Evolutionary conservation across 139 green algal genomes (phyloP).

Genomic region (Raphidocelis subcapitata): DNA sequence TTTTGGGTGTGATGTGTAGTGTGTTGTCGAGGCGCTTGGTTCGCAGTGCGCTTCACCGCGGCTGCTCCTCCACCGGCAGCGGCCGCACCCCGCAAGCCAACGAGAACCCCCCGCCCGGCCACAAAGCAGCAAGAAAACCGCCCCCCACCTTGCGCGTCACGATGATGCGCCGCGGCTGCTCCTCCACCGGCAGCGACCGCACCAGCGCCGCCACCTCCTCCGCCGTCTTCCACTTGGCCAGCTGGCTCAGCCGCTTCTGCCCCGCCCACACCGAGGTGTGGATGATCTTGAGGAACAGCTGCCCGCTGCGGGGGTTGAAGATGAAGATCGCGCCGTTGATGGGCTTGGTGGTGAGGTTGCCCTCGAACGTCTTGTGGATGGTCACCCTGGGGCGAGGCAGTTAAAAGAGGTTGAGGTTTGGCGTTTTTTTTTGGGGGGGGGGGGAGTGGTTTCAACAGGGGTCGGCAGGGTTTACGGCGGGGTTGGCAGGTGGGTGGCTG

Average conservation of each 20-base stretch:
- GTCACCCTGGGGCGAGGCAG: constrained; percentile 88
- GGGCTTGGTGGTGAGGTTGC: constrained; percentile 98
- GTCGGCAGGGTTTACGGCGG: too few relatives aligned
- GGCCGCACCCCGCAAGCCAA: too few relatives aligned
- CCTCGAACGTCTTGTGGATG: constrained; percentile 99
- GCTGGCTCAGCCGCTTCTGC: constrained; percentile 98
- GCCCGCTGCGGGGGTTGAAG: constrained; percentile 98
- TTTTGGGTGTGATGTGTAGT: too few relatives aligned
- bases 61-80: too few relatives aligned
- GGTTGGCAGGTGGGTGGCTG: too few relatives aligned
- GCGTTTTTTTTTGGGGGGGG: too few relatives aligned
- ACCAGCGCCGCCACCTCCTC: constrained; percentile 98
- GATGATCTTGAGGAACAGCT: constrained; percentile 99
- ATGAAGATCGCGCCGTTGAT: constrained; percentile 99
- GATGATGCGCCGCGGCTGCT: constrained; percentile 99
- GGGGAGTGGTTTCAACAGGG: too few relatives aligned
- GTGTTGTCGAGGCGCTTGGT: too few relatives aligned
- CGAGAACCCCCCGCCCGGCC: too few relatives aligned
- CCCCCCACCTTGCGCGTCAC: constrained; percentile 96
- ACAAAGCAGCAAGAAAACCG: too few relatives aligned
- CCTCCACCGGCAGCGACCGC: constrained; percentile 94
- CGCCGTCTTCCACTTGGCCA: constrained; percentile 99
- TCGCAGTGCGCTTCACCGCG: too few relatives aligned
- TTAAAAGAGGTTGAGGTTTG: too few relatives aligned
- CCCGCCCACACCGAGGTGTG: constrained; percentile 98